phyloP scores from a whole-genome alignment of 1,284 basidiomycete genomes.

The Naganishia sp. region DNA sequence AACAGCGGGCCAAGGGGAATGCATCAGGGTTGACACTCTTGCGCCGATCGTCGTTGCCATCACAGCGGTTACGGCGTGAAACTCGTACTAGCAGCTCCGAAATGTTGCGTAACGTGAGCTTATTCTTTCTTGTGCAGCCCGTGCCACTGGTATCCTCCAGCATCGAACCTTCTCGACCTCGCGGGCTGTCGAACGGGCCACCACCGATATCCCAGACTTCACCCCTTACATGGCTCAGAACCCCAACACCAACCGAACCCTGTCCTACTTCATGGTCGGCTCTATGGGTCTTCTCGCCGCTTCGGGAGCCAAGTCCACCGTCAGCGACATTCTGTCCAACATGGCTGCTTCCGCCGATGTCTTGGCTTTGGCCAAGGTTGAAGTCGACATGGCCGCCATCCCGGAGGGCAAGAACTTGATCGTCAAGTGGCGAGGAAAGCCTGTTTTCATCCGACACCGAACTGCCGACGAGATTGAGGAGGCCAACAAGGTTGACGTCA shows the following conservation, averaged over 20 bases:
- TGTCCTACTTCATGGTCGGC: conserved; percentile 98
- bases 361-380: conserved; percentile 95
- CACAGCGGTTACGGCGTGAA: too few species aligned
- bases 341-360: conserved; percentile 98
- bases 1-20: not conserved
- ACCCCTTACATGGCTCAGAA: conserved; percentile 72
- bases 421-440: conserved; percentile 62
- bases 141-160: conserved; percentile 59
- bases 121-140: conserved; percentile 40
- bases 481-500: conserved; percentile 82
- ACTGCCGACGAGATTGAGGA: conserved; percentile 91
- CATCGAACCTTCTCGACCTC: conserved; percentile 63
- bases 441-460: conserved; percentile 97
- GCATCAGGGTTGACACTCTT: not conserved
- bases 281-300: conserved; percentile 92
- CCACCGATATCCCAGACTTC: conserved; percentile 82
- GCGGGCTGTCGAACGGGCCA: conserved; percentile 52
- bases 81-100: not conserved
- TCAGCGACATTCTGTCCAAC: conserved; percentile 91
- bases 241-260: conserved; percentile 72
- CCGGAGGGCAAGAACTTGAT: conserved; percentile 81
- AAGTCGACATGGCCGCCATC: conserved; percentile 86
- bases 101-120: not conserved
- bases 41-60: not conserved
- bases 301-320: conserved; percentile 88